A percentile compares a stretch with the other conserved stretches of the same genome.
Conservation (phyloP, 768 basidiomycete genomes). For the Lactarius quietus region DNA sequence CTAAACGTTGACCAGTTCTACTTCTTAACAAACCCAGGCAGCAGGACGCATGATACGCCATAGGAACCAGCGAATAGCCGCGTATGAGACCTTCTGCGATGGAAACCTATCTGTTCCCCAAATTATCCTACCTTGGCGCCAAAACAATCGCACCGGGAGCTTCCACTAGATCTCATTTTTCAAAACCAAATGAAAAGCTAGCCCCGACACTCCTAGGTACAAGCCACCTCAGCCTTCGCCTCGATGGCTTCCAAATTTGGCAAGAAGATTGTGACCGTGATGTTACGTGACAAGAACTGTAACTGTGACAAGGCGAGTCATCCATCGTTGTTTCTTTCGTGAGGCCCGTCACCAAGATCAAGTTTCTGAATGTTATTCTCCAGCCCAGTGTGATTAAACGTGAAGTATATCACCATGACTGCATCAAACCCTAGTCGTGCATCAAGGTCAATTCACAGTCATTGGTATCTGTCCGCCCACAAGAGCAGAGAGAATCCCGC, state of each 20-base stretch:
- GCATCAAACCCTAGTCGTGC: conserved; percentile 13
- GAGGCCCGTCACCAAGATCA: conserved; percentile 2
- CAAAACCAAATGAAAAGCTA: neutral
- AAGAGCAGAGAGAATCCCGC: neutral
- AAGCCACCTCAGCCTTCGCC: no score
- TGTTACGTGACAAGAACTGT: neutral
- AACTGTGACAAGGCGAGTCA: conserved; percentile 15
- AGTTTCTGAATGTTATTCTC: conserved; percentile 7
- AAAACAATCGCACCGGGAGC: neutral
- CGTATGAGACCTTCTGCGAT: neutral
- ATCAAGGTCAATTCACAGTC: conserved; percentile 1
- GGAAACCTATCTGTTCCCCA: neutral
- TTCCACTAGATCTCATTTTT: neutral
- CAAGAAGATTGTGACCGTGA: no score
- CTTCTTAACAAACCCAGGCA: neutral
- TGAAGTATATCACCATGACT: conserved; percentile 7
- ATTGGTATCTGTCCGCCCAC: neutral
- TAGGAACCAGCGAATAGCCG: neutral
- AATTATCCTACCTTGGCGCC: neutral
- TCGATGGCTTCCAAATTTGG: neutral
- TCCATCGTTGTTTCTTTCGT: neutral
- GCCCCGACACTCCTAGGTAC: neutral
- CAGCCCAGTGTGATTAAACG: conserved; percentile 17
- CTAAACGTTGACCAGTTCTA: neutral
- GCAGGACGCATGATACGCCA: neutral